Conservation (phyloP, 306 rosid genomes). For the Psophocarpus tetragonolobus region DNA sequence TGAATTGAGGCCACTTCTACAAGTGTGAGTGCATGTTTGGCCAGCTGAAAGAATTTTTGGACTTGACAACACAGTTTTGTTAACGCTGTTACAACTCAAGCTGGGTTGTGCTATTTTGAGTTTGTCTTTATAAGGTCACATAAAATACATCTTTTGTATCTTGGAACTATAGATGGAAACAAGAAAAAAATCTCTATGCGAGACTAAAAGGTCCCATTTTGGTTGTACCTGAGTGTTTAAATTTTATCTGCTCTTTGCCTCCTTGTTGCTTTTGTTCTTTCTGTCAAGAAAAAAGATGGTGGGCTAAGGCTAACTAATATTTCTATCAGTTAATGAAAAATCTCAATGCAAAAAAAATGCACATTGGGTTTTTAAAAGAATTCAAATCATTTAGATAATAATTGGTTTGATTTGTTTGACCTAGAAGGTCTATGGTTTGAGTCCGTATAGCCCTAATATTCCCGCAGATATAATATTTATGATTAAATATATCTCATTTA, state of each 20-base stretch:
- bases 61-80: not conserved
- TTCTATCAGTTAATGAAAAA: no score
- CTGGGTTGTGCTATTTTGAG: not conserved
- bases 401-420: not conserved
- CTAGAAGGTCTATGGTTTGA: not conserved
- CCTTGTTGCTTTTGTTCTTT: not conserved
- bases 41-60: slow-evolving; percentile 6
- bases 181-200: not conserved
- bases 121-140: not conserved
- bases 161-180: not conserved
- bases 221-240: not conserved
- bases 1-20: not conserved
- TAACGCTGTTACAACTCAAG: not conserved
- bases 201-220: not conserved
- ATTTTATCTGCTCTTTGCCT: not conserved
- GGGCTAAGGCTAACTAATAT: no score
- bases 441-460: not conserved
- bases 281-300: no score
- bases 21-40: not conserved
- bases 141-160: not conserved
- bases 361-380: no score
- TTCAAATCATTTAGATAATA: not conserved
- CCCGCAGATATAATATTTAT: no score
- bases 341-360: no score
- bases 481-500: no score